Evolutionary conservation across 177 flowering plant species (phyloP), one percentile per base, ranked within the genome.

Genomic region (Telopea speciosissima): DNA sequence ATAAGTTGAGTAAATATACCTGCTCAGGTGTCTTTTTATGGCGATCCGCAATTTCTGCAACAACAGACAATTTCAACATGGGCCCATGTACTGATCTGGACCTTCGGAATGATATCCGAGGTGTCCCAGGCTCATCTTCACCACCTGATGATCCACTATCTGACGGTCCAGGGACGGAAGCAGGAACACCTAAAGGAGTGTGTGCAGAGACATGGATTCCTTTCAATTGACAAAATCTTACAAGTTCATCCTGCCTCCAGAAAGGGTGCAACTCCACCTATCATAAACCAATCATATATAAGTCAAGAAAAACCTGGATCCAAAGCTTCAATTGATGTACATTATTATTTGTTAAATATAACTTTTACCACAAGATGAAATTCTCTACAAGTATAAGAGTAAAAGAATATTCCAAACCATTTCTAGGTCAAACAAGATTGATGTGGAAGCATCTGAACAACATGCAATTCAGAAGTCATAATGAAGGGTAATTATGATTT

Each of bases 121-220:
- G 91, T 65, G 89, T 87, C 72, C 85, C 88, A 45, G 87, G 87
- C 75, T 87, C 91, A 74, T 86, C 89, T 75, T 86, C 88, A 49
- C 83, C 80, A 42, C 85, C 85, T 24, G 85, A 84, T n/a, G 85
- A 84, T 72, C 86, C 85, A 71, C 82, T 80, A 69, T 87, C 88
- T 52, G 82, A 80, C 56, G 74, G 69, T 69, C 79, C 83, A 52
- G 85, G 81, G 79, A 68, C 77, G 24, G 82, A 75, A 44, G 79
- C 60, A 25, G 91, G 91, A 13, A 86, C 91, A 31, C 91, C 91
- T 63, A 87, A 78, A 63, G 91, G 89, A 54, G 91, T 87, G 67
- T 86, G 91, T 61, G 91, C 89, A 69, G 91, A 87, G 44, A 87
- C 91, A 76, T 87, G 91, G 73, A 87, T 87, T 54, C 88, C 85